Percentiles rank a stretch among this genome's conserved stretches.
Evolutionary conservation across 805 yeast species (phyloP).

Genomic region (Lachancea nothofagi): DNA sequence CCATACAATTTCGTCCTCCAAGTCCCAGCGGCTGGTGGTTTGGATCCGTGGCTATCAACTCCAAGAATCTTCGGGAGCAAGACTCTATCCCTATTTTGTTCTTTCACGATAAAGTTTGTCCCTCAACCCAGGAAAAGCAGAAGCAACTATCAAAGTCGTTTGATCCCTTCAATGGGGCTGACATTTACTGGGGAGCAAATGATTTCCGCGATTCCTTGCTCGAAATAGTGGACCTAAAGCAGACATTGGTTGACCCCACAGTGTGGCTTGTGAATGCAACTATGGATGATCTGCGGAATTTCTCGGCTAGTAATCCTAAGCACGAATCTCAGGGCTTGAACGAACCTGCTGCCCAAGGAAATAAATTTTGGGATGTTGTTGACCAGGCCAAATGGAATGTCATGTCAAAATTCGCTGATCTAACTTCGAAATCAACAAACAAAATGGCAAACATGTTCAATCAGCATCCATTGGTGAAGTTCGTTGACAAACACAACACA

Average conservation of each 20-base stretch:
- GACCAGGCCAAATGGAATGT: slow-evolving; percentile 74
- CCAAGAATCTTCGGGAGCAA: slow-evolving; percentile 43
- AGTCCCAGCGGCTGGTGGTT: slow-evolving; percentile 79
- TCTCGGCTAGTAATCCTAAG: slow-evolving; percentile 17
- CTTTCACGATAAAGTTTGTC: slow-evolving; percentile 86
- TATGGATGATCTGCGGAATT: slow-evolving; percentile 38
- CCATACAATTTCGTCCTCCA: slow-evolving; percentile 80
- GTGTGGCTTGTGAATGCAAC: slow-evolving; percentile 77
- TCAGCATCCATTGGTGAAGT: slow-evolving; percentile 28
- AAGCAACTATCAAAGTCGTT: slow-evolving; percentile 56
- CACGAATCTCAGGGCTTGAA: background rate
- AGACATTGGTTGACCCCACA: slow-evolving; percentile 64
- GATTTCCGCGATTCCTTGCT: slow-evolving; percentile 58
- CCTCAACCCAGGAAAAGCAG: slow-evolving; percentile 63
- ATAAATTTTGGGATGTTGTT: slow-evolving; percentile 21
- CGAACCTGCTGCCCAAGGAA: background rate
- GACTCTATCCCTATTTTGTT: slow-evolving; percentile 77
- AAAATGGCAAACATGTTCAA: slow-evolving; percentile 21
- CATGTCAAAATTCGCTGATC: slow-evolving; percentile 75
- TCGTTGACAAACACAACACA: slow-evolving; percentile 40
- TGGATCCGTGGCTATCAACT: slow-evolving; percentile 77
- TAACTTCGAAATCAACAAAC: slow-evolving; percentile 42
- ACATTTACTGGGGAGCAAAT: slow-evolving; percentile 87
- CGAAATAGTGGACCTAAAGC: slow-evolving; percentile 54
- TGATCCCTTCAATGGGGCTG: slow-evolving; percentile 61